phyloP scores from a whole-genome alignment of 2,329 filamentous ascomycete species.

The Aspergillus unguis region DNA sequence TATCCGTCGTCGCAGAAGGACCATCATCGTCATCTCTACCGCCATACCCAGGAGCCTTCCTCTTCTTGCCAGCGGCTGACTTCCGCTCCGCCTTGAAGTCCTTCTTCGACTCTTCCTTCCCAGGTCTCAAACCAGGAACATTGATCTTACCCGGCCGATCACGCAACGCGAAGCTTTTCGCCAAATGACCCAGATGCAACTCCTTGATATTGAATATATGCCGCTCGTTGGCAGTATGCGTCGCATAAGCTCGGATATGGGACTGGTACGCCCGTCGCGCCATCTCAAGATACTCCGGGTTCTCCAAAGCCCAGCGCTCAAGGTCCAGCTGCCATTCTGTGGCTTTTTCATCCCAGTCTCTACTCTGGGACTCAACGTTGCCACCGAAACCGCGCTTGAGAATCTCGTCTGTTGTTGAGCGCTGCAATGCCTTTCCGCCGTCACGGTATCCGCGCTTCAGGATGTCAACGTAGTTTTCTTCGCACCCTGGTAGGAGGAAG shows the following conservation, averaged over 20 bases:
- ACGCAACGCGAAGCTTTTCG: slow-evolving; percentile 86
- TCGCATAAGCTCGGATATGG: slow-evolving; percentile 91
- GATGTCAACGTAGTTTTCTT: slow-evolving; percentile 84
- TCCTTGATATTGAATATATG: slow-evolving; percentile 87
- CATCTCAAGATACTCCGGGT: slow-evolving; percentile 69
- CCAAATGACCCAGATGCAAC: slow-evolving; percentile 86
- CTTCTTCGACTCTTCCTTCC: slow-evolving; percentile 46
- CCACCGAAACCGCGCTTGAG: slow-evolving; percentile 62
- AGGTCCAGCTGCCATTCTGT: slow-evolving; percentile 66
- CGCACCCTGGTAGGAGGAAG: slow-evolving; percentile 84
- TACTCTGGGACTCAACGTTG: slow-evolving; percentile 38
- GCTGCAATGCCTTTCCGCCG: slow-evolving; percentile 60
- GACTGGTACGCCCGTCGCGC: slow-evolving; percentile 84
- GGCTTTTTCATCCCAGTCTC: slow-evolving; percentile 62
- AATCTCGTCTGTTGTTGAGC: slow-evolving; percentile 63
- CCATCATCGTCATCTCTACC: slow-evolving; percentile 23
- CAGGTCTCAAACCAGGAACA: slow-evolving; percentile 49
- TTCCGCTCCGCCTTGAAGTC: slow-evolving; percentile 46
- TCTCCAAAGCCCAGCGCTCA: slow-evolving; percentile 63
- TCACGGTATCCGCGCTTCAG: slow-evolving; percentile 69
- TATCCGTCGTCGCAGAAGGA: slow-evolving; percentile 30
- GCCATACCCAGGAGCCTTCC: slow-evolving; percentile 28
- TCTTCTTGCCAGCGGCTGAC: slow-evolving; percentile 34
- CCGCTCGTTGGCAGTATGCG: slow-evolving; percentile 81
- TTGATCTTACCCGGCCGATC: slow-evolving; percentile 82